Base-by-base conservation (phyloP, 768 basidiomycete genomes). In the Lactarius indigo region DNA sequence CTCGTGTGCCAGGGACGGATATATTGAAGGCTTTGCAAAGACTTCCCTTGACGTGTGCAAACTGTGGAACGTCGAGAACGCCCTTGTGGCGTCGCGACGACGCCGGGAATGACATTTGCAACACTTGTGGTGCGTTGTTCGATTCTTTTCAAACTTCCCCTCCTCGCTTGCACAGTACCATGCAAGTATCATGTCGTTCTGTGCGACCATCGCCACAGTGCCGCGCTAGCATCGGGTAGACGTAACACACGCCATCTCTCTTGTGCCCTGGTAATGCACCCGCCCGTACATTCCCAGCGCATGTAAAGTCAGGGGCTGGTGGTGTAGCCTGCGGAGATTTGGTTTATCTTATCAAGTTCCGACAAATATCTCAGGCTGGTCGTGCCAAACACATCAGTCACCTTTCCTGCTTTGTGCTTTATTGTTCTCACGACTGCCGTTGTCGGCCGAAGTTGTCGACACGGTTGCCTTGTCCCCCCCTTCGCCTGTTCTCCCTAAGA, bases 61-160 rank as follows among this genome's bases (percentile, higher is more conserved):
- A 93, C 75, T 96, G 94, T 77, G 89, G 89, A 37, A 94, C 94
- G 52, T 91, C 89, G 74, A 91, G 91, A 64, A 96, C 93, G 5
- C 94, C 94, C 13, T 79, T 96, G 9, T 96, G 94, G 94, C 82
- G 94, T 72, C 80, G 94, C 71, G 92, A 95, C 74, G 90, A 92
- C 74, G 87, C 91, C 47, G 94, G 94, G 63, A 94, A 94, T 77
- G 93, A 93, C 75, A 93, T 94, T 66, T 96, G 94, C 77, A 96
- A 96, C 80, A 93, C 94, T 61, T 96, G 94, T 78, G 94, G 93
- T 95, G 78, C 75, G 93, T 87, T 31, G 56, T 15, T 54, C 1
- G 4, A 33, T 50, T 57, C 59, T 30, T 60, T 67, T 54, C 69
- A 69, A 72, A 71, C 23, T 61, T 59, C 52, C 60, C 54, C 70